Evolutionary conservation across 371 early-diverging fungal genomes (phyloP).

Genomic region (Mucor circinelloides): DNA sequence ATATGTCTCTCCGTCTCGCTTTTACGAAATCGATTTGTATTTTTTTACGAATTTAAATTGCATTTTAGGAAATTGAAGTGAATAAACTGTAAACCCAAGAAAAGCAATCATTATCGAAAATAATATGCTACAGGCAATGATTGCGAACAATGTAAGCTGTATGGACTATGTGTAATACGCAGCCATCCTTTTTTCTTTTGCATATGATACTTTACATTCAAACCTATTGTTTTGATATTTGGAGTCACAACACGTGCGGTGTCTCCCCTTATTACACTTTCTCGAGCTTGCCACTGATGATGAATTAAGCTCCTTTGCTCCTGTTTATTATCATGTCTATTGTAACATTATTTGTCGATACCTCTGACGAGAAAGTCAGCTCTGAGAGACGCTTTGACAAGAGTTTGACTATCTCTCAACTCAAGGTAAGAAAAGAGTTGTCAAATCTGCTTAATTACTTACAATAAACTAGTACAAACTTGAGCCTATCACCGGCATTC

Average conservation of each 20-base stretch:
- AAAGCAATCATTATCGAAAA: too few species aligned
- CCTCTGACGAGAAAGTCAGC: conserved; percentile 58
- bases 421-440: conserved; percentile 62
- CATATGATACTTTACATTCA: too few species aligned
- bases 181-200: too few species aligned
- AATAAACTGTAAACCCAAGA: too few species aligned
- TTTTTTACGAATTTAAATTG: too few species aligned
- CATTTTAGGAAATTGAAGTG: too few species aligned
- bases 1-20: too few species aligned
- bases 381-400: conserved; percentile 84
- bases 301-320: not conserved
- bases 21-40: too few species aligned
- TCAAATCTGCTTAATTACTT: not conserved
- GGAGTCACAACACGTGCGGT: not conserved
- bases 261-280: not conserved
- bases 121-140: too few species aligned
- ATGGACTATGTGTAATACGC: too few species aligned
- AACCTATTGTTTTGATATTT: not conserved
- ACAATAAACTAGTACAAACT: conserved; percentile 65
- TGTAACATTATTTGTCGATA: conserved; percentile 75
- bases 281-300: not conserved
- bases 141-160: too few species aligned
- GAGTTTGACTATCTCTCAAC: conserved; percentile 64
- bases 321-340: conserved; percentile 51
- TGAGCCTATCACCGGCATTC: conserved; percentile 93